These are phyloP conservation scores for Psilocybe subaeruginosa DNA, from an alignment of 768 basidiomycete genomes.

Conservation along the genomic window DNA sequence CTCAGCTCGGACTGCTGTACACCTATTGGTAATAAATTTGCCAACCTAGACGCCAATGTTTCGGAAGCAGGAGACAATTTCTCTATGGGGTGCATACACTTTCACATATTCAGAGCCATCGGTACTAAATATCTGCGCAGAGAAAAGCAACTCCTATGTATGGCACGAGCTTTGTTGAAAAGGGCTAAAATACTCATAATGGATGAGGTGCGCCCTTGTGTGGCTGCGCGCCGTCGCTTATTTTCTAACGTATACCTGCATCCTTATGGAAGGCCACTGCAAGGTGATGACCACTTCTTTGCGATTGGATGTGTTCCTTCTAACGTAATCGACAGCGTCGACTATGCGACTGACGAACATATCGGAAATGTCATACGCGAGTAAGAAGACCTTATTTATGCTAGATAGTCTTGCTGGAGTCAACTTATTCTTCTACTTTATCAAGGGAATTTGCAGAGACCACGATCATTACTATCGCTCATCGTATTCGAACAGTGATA, in stretches of 20 bases:
- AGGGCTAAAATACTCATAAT: slow-evolving; percentile 79
- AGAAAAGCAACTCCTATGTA: slow-evolving; percentile 58
- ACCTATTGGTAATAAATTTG: slow-evolving; percentile 72
- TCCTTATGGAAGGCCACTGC: slow-evolving; percentile 30
- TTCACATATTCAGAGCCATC: neutral
- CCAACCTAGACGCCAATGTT: slow-evolving; percentile 73
- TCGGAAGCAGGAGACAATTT: slow-evolving; percentile 90
- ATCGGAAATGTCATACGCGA: slow-evolving; percentile 82
- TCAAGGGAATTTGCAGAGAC: slow-evolving; percentile 74
- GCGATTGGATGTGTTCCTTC: too few species aligned
- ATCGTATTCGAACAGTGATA: slow-evolving; percentile 77
- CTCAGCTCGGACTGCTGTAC: slow-evolving; percentile 39
- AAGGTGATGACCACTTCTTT: slow-evolving; percentile 37
- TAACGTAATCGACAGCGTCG: slow-evolving; percentile 49
- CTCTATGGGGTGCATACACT: slow-evolving; percentile 57
- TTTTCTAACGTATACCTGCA: too few species aligned
- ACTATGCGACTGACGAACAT: slow-evolving; percentile 88
- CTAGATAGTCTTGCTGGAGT: neutral
- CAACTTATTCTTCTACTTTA: neutral
- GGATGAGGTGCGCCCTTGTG: slow-evolving; percentile 65
- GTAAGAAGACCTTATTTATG: slow-evolving; percentile 75
- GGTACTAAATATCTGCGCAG: slow-evolving; percentile 6
- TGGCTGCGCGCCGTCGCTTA: too few species aligned
- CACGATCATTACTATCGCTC: slow-evolving; percentile 84
- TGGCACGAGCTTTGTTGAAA: slow-evolving; percentile 86